A percentile compares a stretch with the other conserved stretches of the same genome.
Conservation (phyloP, 2,329 filamentous ascomycete genomes). For the Lasiodiplodia sp. region DNA sequence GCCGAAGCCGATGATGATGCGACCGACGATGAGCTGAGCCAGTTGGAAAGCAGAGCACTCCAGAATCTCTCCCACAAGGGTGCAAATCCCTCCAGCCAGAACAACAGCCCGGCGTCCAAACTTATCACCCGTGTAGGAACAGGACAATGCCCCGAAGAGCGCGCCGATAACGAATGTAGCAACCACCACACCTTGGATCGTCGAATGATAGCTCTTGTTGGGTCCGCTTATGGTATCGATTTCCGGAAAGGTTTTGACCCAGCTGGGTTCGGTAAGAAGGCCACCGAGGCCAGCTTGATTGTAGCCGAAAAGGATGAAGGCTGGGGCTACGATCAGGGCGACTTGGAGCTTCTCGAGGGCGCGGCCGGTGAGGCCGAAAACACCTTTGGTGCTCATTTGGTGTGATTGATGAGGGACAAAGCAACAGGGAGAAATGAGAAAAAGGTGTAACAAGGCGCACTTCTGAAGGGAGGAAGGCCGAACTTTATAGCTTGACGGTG, state of each 20-base stretch:
- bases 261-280: constrained; percentile 50
- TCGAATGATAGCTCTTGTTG: constrained; percentile 53
- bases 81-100: constrained; percentile 49
- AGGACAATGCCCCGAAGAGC: constrained; percentile 55
- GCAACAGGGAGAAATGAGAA: too few species aligned
- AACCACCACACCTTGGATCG: constrained; percentile 54
- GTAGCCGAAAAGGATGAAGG: constrained; percentile 61
- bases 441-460: too few species aligned
- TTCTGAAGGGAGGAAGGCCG: too few species aligned
- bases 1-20: constrained; percentile 54
- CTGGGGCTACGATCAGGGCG: constrained; percentile 47
- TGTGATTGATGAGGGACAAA: too few species aligned
- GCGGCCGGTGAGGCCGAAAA: constrained; percentile 37
- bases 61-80: constrained; percentile 53
- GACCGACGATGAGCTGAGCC: constrained; percentile 55
- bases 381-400: constrained; percentile 49
- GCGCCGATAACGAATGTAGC: constrained; percentile 57
- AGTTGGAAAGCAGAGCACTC: constrained; percentile 54
- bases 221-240: constrained; percentile 58
- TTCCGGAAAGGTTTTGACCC: constrained; percentile 55
- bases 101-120: constrained; percentile 57
- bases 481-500: too few species aligned
- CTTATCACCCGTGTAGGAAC: constrained; percentile 55
- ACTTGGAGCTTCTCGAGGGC: constrained; percentile 43
- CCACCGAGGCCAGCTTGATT: constrained; percentile 61